Evolutionary conservation across 2,329 filamentous ascomycete genomes (phyloP), one percentile per base, ranked within the genome.

Genomic region (Penicillium sclerotiorum): DNA sequence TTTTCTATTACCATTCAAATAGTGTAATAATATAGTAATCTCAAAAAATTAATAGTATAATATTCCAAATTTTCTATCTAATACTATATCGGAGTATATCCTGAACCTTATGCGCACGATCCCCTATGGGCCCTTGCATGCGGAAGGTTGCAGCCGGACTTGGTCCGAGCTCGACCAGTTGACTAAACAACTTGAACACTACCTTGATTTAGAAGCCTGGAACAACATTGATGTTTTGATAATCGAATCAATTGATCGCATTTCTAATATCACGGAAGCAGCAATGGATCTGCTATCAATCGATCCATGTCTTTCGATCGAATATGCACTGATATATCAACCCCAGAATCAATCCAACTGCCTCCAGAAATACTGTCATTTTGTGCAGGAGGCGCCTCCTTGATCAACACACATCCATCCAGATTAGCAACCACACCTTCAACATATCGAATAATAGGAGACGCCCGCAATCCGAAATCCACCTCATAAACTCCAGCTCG

Each of bases 291-390:
- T 22, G 43, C 33, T 7, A 57, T 48, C 40, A 62, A 49, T 25
- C 59, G 55, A 13, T 57, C 47, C 59, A 61, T 59, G 45, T 61
- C 59, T 39, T 58, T 50, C 4, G 43, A 37, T 17, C 50, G 55
- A 21, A 61, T 37, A 33, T 58, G 50, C 17, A 61, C 30, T 6
- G 53, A 53, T 3, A 61, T 37, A 54, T 62, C 60, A 36, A 62
- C 58, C 3, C 60, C 60, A 33, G 56, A 17, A 2, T 50, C 49
- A 8, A 50, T 62, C 60, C 60, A 62, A 18, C 25, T 42, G 5
- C 15, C 20, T 8, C 36, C 47, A 6, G 41, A 48, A 28, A 3
- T 13, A 32, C 13, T 35, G 2, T 1, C 9, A 18, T 12, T 11
- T 9, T 45, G 13, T 4, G 25, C 22, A 4, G 53, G 53, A 7